Conservation (phyloP, 768 basidiomycete genomes). For the Dentipellis fragilis region DNA sequence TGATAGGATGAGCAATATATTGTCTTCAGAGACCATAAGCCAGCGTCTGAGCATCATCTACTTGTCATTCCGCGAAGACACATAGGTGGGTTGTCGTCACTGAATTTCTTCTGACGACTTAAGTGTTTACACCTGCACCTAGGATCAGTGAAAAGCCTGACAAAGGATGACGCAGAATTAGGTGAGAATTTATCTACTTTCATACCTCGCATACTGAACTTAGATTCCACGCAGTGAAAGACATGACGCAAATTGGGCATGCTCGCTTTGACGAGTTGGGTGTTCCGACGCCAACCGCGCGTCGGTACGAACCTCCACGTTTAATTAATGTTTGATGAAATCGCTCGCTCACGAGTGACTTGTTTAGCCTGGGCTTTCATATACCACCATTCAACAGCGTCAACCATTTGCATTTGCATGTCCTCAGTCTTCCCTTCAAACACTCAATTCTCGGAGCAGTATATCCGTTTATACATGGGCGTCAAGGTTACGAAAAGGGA, state of each 20-base stretch:
- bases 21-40: constrained; percentile 26
- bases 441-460: constrained; percentile 27
- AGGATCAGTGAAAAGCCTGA: constrained; percentile 50
- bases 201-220: background rate
- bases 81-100: constrained; percentile 19
- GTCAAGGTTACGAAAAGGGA: constrained; percentile 43
- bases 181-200: constrained; percentile 25
- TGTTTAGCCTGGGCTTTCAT: constrained; percentile 64
- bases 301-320: constrained; percentile 30
- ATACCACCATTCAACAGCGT: constrained; percentile 72
- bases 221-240: constrained; percentile 24
- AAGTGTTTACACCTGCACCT: background rate
- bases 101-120: background rate
- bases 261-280: constrained; percentile 37
- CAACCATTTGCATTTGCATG: constrained; percentile 66
- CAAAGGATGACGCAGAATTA: constrained; percentile 33
- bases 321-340: no score
- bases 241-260: constrained; percentile 43
- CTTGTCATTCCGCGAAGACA: constrained; percentile 27
- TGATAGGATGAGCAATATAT: constrained; percentile 20
- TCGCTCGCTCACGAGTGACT: background rate
- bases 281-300: constrained; percentile 29
- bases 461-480: constrained; percentile 38
- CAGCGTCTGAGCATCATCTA: constrained; percentile 26
- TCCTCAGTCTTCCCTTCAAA: constrained; percentile 58